A percentile compares a stretch with the other conserved stretches of the same genome.
Conservation (phyloP, 208 protist genomes). For the Blechomonas ayalai region DNA sequence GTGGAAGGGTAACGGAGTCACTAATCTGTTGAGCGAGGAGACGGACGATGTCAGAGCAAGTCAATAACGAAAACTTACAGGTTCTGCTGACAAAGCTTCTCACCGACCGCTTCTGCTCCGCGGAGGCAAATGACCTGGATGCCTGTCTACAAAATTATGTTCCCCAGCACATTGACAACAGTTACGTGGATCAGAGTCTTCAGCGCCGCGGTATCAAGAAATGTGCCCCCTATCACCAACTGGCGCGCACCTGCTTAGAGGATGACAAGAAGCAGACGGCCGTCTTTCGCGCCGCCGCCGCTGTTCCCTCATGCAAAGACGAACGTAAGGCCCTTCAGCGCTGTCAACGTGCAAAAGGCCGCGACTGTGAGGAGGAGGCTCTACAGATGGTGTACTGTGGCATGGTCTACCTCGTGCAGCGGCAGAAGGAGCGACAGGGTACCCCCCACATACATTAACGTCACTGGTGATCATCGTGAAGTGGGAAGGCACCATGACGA, state of each 20-base stretch:
- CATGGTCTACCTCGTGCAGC: slow-evolving; percentile 73
- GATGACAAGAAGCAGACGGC: slow-evolving; percentile 75
- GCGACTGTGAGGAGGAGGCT: slow-evolving; percentile 74
- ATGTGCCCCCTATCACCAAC: slow-evolving; percentile 72
- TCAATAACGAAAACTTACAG: slow-evolving; percentile 75
- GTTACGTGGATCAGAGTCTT: slow-evolving; percentile 76
- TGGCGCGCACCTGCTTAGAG: slow-evolving; percentile 50
- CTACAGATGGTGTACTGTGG: slow-evolving; percentile 80
- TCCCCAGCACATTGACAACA: slow-evolving; percentile 55
- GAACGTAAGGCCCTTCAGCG: slow-evolving; percentile 40
- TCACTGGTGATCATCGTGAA: no score
- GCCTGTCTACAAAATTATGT: slow-evolving; percentile 87
- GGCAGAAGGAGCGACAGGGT: slow-evolving; percentile 11
- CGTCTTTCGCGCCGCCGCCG: slow-evolving; percentile 56
- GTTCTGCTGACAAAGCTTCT: slow-evolving; percentile 82
- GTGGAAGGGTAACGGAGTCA: no score
- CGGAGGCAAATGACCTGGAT: slow-evolving; percentile 60
- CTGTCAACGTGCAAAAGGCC: slow-evolving; percentile 35
- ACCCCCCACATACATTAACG: no score
- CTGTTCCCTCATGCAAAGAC: slow-evolving; percentile 49
- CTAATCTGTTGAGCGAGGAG: no score
- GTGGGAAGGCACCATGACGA: no score
- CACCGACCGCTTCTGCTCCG: slow-evolving; percentile 69
- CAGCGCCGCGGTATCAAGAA: slow-evolving; percentile 61
- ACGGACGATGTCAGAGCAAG: slow-evolving; percentile 42